phyloP scores from a whole-genome alignment of 2,329 filamentous ascomycete genomes.

The Penicillium psychrosexuale region DNA sequence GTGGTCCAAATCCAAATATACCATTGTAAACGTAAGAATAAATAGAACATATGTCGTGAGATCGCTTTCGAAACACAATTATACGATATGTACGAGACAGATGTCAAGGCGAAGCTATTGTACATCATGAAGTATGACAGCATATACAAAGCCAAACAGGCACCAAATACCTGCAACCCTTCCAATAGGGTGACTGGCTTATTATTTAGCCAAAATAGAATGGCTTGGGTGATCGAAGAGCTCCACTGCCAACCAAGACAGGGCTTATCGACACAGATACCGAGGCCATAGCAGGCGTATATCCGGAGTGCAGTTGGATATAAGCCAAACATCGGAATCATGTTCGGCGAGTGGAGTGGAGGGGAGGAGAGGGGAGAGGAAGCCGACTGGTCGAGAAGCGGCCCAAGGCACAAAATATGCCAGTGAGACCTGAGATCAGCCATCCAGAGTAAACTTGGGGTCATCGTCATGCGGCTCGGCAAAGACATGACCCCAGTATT shows the following conservation, averaged over 20 bases:
- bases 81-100: not conserved
- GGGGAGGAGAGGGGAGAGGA: not conserved
- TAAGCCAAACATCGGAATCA: not conserved
- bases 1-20: not conserved
- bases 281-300: not conserved
- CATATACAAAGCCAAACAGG: not conserved
- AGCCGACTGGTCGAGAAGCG: not conserved
- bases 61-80: not conserved
- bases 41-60: not conserved
- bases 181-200: not conserved
- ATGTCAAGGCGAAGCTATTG: not conserved
- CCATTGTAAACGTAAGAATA: not conserved
- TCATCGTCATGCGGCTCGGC: constrained; percentile 33
- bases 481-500: constrained; percentile 38
- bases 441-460: constrained; percentile 29
- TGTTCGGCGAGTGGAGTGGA: not conserved
- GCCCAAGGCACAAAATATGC: not conserved
- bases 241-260: not conserved
- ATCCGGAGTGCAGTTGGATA: not conserved
- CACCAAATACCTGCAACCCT: not conserved
- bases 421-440: constrained; percentile 10
- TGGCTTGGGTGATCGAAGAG: not conserved
- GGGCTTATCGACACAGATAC: not conserved
- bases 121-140: not conserved
- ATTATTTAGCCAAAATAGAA: not conserved